Conservation (phyloP, 192 early-diverging fungal genomes). For the Coemansia umbellata region DNA sequence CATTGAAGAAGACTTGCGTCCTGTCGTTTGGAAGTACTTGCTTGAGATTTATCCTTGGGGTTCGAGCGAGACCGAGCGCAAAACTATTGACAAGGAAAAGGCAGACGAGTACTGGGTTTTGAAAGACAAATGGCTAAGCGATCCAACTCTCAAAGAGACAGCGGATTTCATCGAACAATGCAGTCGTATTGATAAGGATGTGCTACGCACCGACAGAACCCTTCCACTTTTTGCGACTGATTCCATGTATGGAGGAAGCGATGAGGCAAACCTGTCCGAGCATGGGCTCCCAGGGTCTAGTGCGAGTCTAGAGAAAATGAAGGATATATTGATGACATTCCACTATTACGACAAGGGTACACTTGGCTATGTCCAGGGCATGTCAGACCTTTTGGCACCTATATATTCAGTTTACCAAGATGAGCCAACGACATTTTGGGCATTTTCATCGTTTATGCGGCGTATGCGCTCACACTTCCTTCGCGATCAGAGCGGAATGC, state of each 20-base stretch:
- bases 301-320: slow-evolving; percentile 78
- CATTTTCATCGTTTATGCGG: slow-evolving; percentile 87
- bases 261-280: slow-evolving; percentile 33
- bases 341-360: slow-evolving; percentile 69
- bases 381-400: slow-evolving; percentile 92
- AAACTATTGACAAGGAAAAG: slow-evolving; percentile 52
- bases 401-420: slow-evolving; percentile 84
- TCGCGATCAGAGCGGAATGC: slow-evolving; percentile 93
- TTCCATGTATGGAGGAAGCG: slow-evolving; percentile 52
- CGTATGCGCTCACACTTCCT: slow-evolving; percentile 88
- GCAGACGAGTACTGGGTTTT: slow-evolving; percentile 62
- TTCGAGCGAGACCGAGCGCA: slow-evolving; percentile 69
- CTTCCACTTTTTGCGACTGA: slow-evolving; percentile 78
- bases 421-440: slow-evolving; percentile 92
- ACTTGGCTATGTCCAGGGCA: slow-evolving; percentile 92
- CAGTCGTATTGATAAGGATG: slow-evolving; percentile 88
- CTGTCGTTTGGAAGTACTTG: slow-evolving; percentile 88
- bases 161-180: slow-evolving; percentile 70
- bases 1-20: slow-evolving; percentile 72
- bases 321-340: slow-evolving; percentile 90
- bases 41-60: slow-evolving; percentile 80
- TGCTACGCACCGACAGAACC: slow-evolving; percentile 89
- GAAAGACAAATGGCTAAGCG: slow-evolving; percentile 64
- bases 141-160: slow-evolving; percentile 53
- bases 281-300: slow-evolving; percentile 57